phyloP scores from a whole-genome alignment of 108 stramenopile species.

The Pseudonitzschia pungens region DNA sequence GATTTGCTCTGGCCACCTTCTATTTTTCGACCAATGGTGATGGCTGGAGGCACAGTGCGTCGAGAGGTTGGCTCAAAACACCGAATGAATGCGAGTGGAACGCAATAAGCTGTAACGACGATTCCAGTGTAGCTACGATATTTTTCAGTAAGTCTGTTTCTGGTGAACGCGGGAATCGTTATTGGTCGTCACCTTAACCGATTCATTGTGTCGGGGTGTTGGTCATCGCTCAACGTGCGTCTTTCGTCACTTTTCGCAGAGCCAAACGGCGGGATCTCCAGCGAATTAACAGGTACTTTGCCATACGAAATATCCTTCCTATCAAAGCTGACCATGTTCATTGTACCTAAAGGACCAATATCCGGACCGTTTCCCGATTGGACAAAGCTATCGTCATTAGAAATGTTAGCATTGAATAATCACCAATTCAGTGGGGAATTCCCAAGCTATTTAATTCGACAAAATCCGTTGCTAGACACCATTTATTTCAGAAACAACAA shows the following conservation, averaged over 20 bases:
- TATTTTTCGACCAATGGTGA: conserved; percentile 43
- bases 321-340: conserved; percentile 17
- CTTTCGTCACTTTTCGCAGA: neutral
- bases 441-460: conserved; percentile 16
- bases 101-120: conserved; percentile 20
- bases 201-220: neutral
- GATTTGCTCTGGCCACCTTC: conserved; percentile 39
- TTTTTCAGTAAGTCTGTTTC: conserved; percentile 33
- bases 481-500: conserved; percentile 18
- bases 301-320: conserved; percentile 30
- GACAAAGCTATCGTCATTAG: conserved; percentile 17
- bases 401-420: conserved; percentile 12
- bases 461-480: conserved; percentile 18
- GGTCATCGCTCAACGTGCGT: neutral
- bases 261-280: conserved; percentile 12
- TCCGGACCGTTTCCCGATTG: conserved; percentile 33
- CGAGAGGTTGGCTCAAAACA: conserved; percentile 23
- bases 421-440: conserved; percentile 27
- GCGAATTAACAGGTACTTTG: conserved; percentile 29
- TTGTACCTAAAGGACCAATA: conserved; percentile 14
- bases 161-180: neutral
- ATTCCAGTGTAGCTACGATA: conserved; percentile 1
- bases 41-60: conserved; percentile 28
- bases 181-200: neutral
- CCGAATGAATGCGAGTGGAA: conserved; percentile 38